These are phyloP conservation scores for Fusarium miscanthi DNA, from an alignment of 2,329 filamentous ascomycete species.

Conservation along the genomic window DNA sequence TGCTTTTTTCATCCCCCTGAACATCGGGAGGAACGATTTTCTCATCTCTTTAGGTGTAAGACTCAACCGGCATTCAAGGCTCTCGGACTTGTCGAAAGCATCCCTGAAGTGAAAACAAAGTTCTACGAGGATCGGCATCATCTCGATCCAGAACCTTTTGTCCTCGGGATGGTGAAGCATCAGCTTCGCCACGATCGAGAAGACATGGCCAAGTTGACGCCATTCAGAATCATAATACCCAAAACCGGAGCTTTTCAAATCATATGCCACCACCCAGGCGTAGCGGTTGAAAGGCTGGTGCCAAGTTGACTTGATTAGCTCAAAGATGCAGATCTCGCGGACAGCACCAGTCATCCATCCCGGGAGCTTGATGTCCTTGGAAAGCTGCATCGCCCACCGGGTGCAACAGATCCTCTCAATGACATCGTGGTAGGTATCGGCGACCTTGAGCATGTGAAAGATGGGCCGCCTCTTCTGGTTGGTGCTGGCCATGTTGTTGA, in stretches of 20 bases:
- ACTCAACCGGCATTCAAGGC: neutral
- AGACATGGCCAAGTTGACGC: neutral
- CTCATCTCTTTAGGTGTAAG: neutral
- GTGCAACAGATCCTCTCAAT: neutral
- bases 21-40: neutral
- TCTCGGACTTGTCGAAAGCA: neutral
- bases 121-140: neutral
- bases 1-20: neutral
- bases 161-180: neutral
- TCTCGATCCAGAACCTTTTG: neutral
- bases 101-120: neutral
- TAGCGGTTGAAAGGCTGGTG: neutral
- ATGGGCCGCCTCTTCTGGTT: neutral
- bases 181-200: neutral
- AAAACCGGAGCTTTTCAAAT: rapidly evolving
- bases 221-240: neutral
- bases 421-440: neutral
- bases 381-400: neutral
- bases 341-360: neutral
- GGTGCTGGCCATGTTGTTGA: neutral
- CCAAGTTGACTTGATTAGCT: neutral
- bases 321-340: neutral
- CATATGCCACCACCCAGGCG: neutral
- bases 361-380: neutral
- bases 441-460: neutral